Base-by-base conservation (phyloP, 305 asterid species). In the Striga hermonthica region DNA sequence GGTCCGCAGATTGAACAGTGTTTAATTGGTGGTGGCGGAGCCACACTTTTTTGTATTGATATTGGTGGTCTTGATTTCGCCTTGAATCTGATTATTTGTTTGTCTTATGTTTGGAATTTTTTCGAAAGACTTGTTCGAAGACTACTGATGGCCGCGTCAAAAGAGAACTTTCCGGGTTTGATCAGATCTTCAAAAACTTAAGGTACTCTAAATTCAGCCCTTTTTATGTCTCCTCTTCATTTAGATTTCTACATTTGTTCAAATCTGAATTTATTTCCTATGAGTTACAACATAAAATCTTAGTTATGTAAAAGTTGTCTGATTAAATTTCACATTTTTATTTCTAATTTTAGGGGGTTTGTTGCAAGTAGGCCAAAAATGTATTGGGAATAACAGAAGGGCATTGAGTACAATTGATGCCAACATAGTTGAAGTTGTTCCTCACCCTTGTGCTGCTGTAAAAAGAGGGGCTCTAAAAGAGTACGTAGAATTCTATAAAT, bases 361-460 rank as follows among this genome's bases (percentile, higher is more conserved):
- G 72, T 53, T 22, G 31, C 31, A 22, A 38, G 88, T 81, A 13
- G 57, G 57, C 31, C 31, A 22, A 22, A 22, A 22, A 22, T 22
- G 31, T 49, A 73, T 66, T 31, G 82, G 83, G 54, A 89, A 76
- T 74, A 81, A 74, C 38, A 73, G 99, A 56, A 90, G 90, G 82
- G 90, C 95, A 8, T 52, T 93, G 72, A 76, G 91, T 71, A 70
- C 84, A 55, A 88, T 93, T 73, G 74, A 90, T 60, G 69, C 9
- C 76, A 90, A 93, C 74, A 80, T 86, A 45, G 74, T 82, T 0
- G 80, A 74, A 49, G 84, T 9, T 31, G 37, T 64, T 87, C 81
- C 13, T 11, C 69, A 76, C 64, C 80, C 82, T 11, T 71, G 66
- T 73, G 84, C 84, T 70, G 82, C 79, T 49, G 81, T 79, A 65